These are phyloP conservation scores for Solanum etuberosum DNA, from an alignment of 257 asterid genomes.

Conservation along the genomic window DNA sequence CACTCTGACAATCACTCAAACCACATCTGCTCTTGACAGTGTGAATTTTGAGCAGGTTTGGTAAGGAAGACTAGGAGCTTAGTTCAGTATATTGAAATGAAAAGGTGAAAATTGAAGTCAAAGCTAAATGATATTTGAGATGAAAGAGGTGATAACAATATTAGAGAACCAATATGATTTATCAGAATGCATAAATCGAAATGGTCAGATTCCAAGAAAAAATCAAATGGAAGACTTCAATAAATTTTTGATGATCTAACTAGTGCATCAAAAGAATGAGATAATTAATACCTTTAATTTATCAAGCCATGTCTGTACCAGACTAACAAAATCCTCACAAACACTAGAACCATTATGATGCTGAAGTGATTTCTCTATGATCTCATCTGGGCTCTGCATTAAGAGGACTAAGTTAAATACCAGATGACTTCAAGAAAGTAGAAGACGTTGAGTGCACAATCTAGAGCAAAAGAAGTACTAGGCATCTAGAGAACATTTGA, in stretches of 20 bases:
- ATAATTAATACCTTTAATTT: slow-evolving; percentile 55
- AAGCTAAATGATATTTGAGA: not conserved
- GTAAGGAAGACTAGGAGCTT: not conserved
- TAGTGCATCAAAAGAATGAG: not conserved
- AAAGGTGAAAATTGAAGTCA: not conserved
- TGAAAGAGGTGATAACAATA: not conserved
- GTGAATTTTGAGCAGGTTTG: not conserved
- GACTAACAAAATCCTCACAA: slow-evolving; percentile 79
- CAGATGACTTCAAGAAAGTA: not conserved
- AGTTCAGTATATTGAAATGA: not conserved
- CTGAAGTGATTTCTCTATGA: slow-evolving; percentile 62
- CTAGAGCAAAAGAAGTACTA: not conserved
- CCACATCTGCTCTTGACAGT: not conserved
- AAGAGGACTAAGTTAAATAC: not conserved
- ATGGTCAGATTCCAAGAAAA: not conserved
- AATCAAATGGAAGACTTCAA: not conserved
- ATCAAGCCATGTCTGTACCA: slow-evolving; percentile 63
- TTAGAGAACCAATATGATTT: not conserved
- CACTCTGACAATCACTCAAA: not conserved
- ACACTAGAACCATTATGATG: slow-evolving; percentile 52
- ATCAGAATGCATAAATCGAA: not conserved
- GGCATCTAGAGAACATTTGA: not conserved
- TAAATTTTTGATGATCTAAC: not conserved
- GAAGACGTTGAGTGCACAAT: not conserved
- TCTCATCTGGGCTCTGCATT: slow-evolving; percentile 87